Evolutionary conservation across 2,329 filamentous ascomycete genomes (phyloP), one percentile per base, ranked within the genome.

Genomic region (Venturia effusa): DNA sequence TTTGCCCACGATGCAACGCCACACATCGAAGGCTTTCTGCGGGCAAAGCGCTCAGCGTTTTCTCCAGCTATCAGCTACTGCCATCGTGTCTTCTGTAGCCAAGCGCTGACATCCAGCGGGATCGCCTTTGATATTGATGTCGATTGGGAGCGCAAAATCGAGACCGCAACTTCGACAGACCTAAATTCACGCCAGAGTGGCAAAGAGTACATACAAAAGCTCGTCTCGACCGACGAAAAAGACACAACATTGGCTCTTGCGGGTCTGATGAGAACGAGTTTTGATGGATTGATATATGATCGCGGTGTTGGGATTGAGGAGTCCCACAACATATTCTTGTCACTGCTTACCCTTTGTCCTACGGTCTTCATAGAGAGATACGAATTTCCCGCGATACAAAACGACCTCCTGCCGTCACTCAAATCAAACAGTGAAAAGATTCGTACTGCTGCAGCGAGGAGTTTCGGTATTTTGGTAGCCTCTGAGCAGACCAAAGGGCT

Each of bases 81-180:
- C 66, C 80, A 84, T 22, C 82, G 83, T 64, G 79, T 88, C 37
- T 75, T 88, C 4, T 75, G 88, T 41, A 79, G 83, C 67, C 77
- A 84, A 70, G 84, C 85, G 48, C 74, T 87, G 32, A 65, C 69
- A 27, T 71, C 75, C 15, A 77, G 77, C 15, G 71, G 73, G 0
- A 74, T 80, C 17, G 71, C 73, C 3, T 73, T 81, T 30, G 81
- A 83, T 11, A 73, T 91, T 30, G 88, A 93, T 68, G 85, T 88
- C 57, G 89, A 93, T 67, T 97, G 94, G 94, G 88, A 92, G 71
- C 81, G 87, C 57, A 88, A 88, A 68, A 79, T 97, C 2, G 88
- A 92, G 68, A 84, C 86, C 1, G 80, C 88, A 7, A 80, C 94
- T 37, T 82, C 85, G 48, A 89, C 87, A 5, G 88, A 93, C 70